Base-by-base conservation (phyloP, 169 alveolate genomes). In the Theileria equi region DNA sequence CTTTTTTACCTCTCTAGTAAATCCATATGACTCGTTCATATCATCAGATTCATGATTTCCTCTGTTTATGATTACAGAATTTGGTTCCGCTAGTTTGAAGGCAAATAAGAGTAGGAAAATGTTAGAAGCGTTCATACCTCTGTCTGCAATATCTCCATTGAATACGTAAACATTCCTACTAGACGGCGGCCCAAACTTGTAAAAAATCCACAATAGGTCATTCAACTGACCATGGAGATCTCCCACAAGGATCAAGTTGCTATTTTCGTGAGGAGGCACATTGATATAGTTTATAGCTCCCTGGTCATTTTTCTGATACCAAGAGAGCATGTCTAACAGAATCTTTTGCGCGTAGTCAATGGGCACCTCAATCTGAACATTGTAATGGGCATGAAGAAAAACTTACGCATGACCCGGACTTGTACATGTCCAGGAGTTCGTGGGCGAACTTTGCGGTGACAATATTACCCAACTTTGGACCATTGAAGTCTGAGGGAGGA, bases 41-140 rank as follows among this genome's bases (percentile, higher is more conserved):
- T 93, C 94, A 28, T 90, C 91, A 35, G 94, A 85, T 65, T 93
- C 97, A 43, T 93, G 97, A 57, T 93, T 93, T n/a, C 97, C 96
- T 31, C 97, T 62, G 68, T 91, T 90, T 69, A 93, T 89, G 70
- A 81, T 79, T 26, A 93, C 95, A 43, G 90, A 81, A 16, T 71
- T 80, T 32, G 94, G 95, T 76, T 84, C 88, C 26, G 89, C 71
- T 43, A 93, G 65, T 66, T 92, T 93, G 82, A 92, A 93, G 23
- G 91, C 82, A 72, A 92, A 91, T 55, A 93, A 57, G 45, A 92
- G 70, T 60, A 90, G 80, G 67, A 92, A 87, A 16, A 91, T 92
- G 65, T 92, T 94, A 11, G 92, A 87, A 21, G 96, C 92, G 50
- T 88, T 80, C 49, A 84, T 73, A 5, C 97, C 97, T 8, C 97